Percentiles rank a stretch among this genome's conserved stretches.
phyloP scores from a whole-genome alignment of 2,329 filamentous ascomycete species.

The Xylaria sp. region DNA sequence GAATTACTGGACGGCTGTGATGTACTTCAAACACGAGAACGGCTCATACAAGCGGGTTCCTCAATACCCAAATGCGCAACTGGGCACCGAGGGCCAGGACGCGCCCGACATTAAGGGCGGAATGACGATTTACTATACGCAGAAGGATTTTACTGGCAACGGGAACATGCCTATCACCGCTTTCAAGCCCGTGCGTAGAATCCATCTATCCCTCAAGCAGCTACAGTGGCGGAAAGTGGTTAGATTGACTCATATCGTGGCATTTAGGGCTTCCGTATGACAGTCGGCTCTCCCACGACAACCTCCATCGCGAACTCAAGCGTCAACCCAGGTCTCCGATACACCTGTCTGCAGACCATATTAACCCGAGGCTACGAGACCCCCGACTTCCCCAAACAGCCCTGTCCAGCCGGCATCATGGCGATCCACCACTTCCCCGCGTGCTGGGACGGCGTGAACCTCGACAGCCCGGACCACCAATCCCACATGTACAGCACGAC shows the following conservation, averaged over 20 bases:
- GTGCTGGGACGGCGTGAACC: conserved; percentile 60
- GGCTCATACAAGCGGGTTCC: conserved; percentile 50
- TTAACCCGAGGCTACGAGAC: conserved; percentile 55
- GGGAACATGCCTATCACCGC: conserved; percentile 55
- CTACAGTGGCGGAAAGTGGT: neutral
- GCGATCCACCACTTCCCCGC: conserved; percentile 56
- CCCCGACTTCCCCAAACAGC: conserved; percentile 52
- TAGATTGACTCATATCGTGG: neutral
- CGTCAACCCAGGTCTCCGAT: conserved; percentile 42
- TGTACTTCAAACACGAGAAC: conserved; percentile 49
- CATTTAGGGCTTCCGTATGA: conserved; percentile 57
- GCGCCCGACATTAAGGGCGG: conserved; percentile 47
- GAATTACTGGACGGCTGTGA: conserved; percentile 50
- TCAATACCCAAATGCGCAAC: conserved; percentile 43
- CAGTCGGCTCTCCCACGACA: conserved; percentile 52
- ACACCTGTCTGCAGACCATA: conserved; percentile 55
- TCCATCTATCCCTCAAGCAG: neutral
- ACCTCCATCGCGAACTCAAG: conserved; percentile 50
- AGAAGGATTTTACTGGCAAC: conserved; percentile 47
- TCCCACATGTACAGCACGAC: conserved; percentile 48
- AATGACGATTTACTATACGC: conserved; percentile 51
- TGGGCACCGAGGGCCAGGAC: conserved; percentile 38
- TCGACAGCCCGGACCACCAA: conserved; percentile 45
- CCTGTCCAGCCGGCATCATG: conserved; percentile 57
- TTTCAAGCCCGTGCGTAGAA: conserved; percentile 54